Evolutionary conservation across 768 basidiomycete species (phyloP).

Genomic region (Rhodotorula taiwanensis): DNA sequence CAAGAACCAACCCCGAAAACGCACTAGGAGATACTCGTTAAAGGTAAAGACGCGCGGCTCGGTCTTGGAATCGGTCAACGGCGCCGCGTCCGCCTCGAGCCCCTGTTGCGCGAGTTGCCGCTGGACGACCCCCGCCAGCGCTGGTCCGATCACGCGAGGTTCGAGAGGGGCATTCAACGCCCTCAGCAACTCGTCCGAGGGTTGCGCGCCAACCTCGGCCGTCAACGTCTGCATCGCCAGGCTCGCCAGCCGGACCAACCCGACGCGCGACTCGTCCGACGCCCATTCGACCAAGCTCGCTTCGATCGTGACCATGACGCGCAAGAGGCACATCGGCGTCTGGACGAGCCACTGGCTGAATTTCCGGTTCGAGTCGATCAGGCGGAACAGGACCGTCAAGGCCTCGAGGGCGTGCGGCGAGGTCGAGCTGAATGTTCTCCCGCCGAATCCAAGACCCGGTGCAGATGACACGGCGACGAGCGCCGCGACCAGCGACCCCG

Average conservation of each 20-base stretch:
- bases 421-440: too few species aligned
- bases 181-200: conserved; percentile 49
- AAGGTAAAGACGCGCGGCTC: conserved; percentile 51
- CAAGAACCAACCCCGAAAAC: background rate
- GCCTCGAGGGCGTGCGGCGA: conserved; percentile 10
- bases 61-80: too few species aligned
- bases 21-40: conserved; percentile 62
- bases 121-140: background rate
- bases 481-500: conserved; percentile 18
- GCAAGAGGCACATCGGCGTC: background rate
- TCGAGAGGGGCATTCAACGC: conserved; percentile 8
- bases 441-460: background rate
- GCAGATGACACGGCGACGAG: background rate
- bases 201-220: conserved; percentile 70
- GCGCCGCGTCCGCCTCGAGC: background rate
- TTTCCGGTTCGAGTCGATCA: conserved; percentile 70
- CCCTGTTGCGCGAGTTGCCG: conserved; percentile 19
- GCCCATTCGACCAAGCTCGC: conserved; percentile 61
- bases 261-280: conserved; percentile 74
- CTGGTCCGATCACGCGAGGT: background rate
- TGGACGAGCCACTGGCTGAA: conserved; percentile 7
- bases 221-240: conserved; percentile 89
- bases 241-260: conserved; percentile 76
- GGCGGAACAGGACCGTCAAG: conserved; percentile 65
- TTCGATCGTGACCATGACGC: conserved; percentile 15